phyloP scores from a whole-genome alignment of 2,329 filamentous ascomycete species.

The Fusarium proliferatum region DNA sequence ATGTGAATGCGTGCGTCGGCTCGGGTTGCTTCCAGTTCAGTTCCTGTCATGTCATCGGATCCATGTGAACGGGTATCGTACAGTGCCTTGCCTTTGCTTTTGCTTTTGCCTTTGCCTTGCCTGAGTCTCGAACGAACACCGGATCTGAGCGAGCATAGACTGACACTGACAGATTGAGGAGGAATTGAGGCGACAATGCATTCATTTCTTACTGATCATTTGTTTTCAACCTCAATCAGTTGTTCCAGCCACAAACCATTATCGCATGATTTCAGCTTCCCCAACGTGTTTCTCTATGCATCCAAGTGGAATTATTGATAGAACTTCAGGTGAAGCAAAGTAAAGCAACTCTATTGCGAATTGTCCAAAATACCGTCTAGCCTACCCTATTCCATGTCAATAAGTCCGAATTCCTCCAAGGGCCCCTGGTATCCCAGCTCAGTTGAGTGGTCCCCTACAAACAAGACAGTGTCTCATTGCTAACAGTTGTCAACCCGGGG shows the following conservation, averaged over 20 bases:
- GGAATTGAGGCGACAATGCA: not conserved
- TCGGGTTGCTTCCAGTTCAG: slow-evolving; percentile 2
- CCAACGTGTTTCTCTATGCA: slow-evolving; percentile 9
- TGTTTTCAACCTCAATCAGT: slow-evolving; percentile 1
- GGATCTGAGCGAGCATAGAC: slow-evolving; percentile 5
- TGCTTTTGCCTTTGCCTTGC: not conserved
- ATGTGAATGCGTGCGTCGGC: not conserved
- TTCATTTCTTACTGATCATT: not conserved
- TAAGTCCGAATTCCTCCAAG: slow-evolving; percentile 9
- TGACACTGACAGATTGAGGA: not conserved
- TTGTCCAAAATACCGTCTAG: not conserved
- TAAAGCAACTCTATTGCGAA: not conserved
- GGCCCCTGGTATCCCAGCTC: slow-evolving; percentile 12
- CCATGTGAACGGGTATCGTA: slow-evolving; percentile 18
- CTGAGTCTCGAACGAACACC: not conserved
- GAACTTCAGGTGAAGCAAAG: slow-evolving; percentile 3
- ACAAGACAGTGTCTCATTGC: slow-evolving; percentile 36
- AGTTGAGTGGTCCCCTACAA: slow-evolving; percentile 9
- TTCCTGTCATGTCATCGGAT: slow-evolving; percentile 19
- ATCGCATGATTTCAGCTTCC: slow-evolving; percentile 14
- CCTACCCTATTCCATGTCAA: slow-evolving; percentile 36
- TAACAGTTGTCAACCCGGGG: slow-evolving; percentile 35
- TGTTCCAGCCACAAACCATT: slow-evolving; percentile 15
- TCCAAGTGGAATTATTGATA: slow-evolving; percentile 1
- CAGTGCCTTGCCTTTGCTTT: slow-evolving; percentile 10